Conservation (phyloP, 2,329 filamentous ascomycete genomes). For the Endoconidiophora polonica region DNA sequence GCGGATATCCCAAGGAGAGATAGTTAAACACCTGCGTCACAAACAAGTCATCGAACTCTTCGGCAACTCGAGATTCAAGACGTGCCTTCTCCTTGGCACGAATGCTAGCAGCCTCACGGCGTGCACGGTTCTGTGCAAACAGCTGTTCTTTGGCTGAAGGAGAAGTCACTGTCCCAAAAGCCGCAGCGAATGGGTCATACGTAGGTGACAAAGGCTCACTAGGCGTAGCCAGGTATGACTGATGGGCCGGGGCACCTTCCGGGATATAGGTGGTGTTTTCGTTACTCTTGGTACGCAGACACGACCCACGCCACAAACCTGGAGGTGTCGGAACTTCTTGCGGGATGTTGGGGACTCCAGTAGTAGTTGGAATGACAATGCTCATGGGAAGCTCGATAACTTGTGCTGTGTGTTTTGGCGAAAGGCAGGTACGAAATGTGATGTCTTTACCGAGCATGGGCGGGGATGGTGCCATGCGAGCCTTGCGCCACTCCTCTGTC, state of each 20-base stretch:
- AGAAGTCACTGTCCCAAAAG: slow-evolving; percentile 17
- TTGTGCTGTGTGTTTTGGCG: slow-evolving; percentile 53
- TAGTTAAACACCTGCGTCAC: slow-evolving; percentile 97
- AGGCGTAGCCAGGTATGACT: slow-evolving; percentile 10
- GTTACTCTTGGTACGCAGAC: slow-evolving; percentile 22
- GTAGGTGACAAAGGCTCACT: slow-evolving; percentile 7
- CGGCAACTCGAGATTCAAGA: slow-evolving; percentile 33
- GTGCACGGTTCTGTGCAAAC: not conserved
- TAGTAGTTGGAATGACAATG: not conserved
- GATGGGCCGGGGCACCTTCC: slow-evolving; percentile 1
- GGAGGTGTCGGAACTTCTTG: slow-evolving; percentile 2
- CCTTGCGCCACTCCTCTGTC: slow-evolving; percentile 14
- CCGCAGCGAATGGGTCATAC: slow-evolving; percentile 27
- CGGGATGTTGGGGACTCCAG: not conserved
- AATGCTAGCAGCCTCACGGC: slow-evolving; percentile 1
- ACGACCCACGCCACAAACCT: slow-evolving; percentile 67
- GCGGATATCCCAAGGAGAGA: slow-evolving; percentile 78
- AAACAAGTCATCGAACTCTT: slow-evolving; percentile 68
- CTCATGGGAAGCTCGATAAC: not conserved
- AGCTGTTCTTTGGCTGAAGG: slow-evolving; percentile 1
- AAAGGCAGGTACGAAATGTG: slow-evolving; percentile 62
- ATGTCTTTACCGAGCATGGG: slow-evolving; percentile 81
- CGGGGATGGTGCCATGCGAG: slow-evolving; percentile 44
- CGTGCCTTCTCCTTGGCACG: slow-evolving; percentile 27
- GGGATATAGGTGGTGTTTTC: slow-evolving; percentile 10